These are phyloP conservation scores for Kuraishia ogatae DNA, from an alignment of 805 yeast genomes.

Conservation along the genomic window DNA sequence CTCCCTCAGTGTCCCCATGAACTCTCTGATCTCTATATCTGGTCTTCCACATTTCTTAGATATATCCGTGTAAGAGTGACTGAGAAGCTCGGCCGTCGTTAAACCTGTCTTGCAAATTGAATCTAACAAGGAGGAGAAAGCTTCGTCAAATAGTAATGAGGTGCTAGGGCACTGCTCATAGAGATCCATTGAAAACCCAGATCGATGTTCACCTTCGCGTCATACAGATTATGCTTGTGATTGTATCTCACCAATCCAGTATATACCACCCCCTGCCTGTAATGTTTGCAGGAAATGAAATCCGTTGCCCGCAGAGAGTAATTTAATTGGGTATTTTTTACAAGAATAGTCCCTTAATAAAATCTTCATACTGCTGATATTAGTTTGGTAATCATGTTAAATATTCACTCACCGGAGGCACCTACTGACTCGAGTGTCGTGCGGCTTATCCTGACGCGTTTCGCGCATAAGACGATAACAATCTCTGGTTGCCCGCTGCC, in stretches of 20 bases:
- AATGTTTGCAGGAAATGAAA: too few relatives aligned
- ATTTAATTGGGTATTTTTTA: too few relatives aligned
- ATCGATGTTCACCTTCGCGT: not conserved
- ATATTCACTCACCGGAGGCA: not conserved
- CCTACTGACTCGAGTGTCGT: not conserved
- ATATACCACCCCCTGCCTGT: too few relatives aligned
- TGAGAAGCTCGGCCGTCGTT: slow-evolving; percentile 2
- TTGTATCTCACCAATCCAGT: too few relatives aligned
- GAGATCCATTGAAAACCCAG: slow-evolving; percentile 6
- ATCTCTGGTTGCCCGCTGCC: too few relatives aligned
- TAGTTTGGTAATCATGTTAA: not conserved
- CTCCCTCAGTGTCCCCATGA: slow-evolving; percentile 11
- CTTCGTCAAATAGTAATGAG: slow-evolving; percentile 5
- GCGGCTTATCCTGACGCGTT: not conserved
- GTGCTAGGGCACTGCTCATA: slow-evolving; percentile 8
- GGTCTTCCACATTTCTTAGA: slow-evolving; percentile 2
- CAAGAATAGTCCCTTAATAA: too few relatives aligned
- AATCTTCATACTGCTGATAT: too few relatives aligned
- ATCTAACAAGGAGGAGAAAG: not conserved
- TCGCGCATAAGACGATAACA: not conserved
- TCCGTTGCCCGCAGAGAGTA: too few relatives aligned
- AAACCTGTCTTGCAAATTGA: not conserved
- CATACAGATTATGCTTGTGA: not conserved
- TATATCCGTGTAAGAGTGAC: not conserved
- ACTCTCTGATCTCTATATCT: slow-evolving; percentile 11